Evolutionary conservation across 257 asterid genomes (phyloP), one percentile per base, ranked within the genome.

Genomic region (Craterostigma plantagineum): DNA sequence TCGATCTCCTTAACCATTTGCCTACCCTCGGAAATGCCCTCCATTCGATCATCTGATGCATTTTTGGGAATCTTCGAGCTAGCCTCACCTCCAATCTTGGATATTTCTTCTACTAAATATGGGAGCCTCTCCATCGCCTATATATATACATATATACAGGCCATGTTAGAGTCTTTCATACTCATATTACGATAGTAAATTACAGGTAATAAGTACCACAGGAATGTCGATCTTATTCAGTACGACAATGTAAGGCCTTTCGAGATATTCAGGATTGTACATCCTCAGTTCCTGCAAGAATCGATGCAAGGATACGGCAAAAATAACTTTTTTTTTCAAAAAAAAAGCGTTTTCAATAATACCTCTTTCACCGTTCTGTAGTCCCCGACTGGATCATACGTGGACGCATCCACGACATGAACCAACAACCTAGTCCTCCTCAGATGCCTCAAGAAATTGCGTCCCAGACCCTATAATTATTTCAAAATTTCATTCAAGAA

Each of bases 261-360:
- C 92, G 36, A 90, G 95, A 62, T 83, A 90, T 50, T 76, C 83
- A 13, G 98, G 95, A 62, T 82, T 90, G 82, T 87, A 87, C 98
- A 90, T 76, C 43, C 92, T 75, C 79, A 83, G 36, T 63, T 90
- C 98, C 98, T 90, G 81, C 66, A 70, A 50, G 42, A 57, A 34
- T 27, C 39, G 42, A 18, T n/a, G n/a, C n/a, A n/a, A n/a, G n/a
- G n/a, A n/a, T n/a, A n/a, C n/a, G n/a, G n/a, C n/a, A n/a, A n/a
- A n/a, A n/a, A n/a, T n/a, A n/a, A n/a, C n/a, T n/a, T n/a, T n/a
- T n/a, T n/a, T n/a, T n/a, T n/a, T n/a, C n/a, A n/a, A n/a, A n/a
- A n/a, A n/a, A n/a, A n/a, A n/a, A n/a, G n/a, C n/a, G n/a, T n/a
- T n/a, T n/a, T n/a, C n/a, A n/a, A n/a, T n/a, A 57, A 43, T 68